Evolutionary conservation across 2,329 filamentous ascomycete genomes (phyloP), one percentile per base, ranked within the genome.

Genomic region (Akanthomyces muscarius): DNA sequence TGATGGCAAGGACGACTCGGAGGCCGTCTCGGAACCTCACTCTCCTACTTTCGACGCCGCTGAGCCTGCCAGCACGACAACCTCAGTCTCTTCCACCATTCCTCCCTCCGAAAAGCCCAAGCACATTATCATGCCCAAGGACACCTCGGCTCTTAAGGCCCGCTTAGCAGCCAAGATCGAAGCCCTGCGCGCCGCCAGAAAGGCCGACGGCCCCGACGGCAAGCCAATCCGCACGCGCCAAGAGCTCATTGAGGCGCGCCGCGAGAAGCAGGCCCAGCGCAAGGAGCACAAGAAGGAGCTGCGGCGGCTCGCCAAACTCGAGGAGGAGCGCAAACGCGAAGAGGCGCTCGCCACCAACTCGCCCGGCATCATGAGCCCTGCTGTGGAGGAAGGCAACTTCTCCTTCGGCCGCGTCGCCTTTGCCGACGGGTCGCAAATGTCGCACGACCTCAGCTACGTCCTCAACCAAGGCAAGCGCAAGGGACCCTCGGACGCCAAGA

Each of bases 331-430:
- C 45, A 83, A 85, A 69, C 83, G 86, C 38, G 86, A 89, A 71
- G 84, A 86, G 70, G 84, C 85, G 13, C 77, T 89, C 36, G 84
- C 85, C 13, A 83, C 85, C 63, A 85, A 85, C 70, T 88, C 86
- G 3, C 86, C 86, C 4, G 78, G 80, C 65, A 80, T 85, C 62
- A 81, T 86, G 74, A 85, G 82, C 69, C 82, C 84, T 0, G 76
- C 80, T 11, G 75, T 85, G 33, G 80, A 83, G 41, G 77, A 81
- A 56, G 76, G 83, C 66, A 63, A 66, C 78, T 96, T 97, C 73
- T 87, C 91, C 6, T 99, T 98, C 74, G 92, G 93, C 38, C 89
- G 91, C 42, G 87, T 99, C n/a, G 87, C 91, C 13, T 99, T 98
- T 73, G 86, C 86, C 5, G 94, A 98, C 72, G 94, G 94, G 45